Evolutionary conservation across 2,329 filamentous ascomycete genomes (phyloP).

Genomic region (Aspergillus costaricaensis): DNA sequence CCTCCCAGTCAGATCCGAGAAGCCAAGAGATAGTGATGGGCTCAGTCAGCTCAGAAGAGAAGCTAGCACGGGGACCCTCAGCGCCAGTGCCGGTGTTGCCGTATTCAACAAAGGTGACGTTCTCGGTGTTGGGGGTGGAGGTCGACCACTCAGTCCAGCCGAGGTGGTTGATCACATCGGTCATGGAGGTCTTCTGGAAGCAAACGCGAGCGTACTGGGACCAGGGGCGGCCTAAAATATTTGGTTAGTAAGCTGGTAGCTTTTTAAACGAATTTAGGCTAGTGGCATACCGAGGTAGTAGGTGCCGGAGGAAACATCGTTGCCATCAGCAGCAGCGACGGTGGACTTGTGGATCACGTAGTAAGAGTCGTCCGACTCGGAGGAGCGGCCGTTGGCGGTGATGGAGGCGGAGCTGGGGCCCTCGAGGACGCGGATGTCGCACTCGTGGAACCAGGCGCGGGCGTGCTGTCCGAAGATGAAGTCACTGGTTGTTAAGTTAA

Average conservation of each 20-base stretch:
- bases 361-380: slow-evolving; percentile 45
- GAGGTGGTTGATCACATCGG: slow-evolving; percentile 57
- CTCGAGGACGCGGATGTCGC: slow-evolving; percentile 50
- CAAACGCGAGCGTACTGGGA: slow-evolving; percentile 13
- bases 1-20: slow-evolving; percentile 47
- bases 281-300: slow-evolving; percentile 11
- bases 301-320: slow-evolving; percentile 10
- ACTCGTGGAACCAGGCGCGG: slow-evolving; percentile 54
- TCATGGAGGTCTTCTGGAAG: slow-evolving; percentile 13
- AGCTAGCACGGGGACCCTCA: slow-evolving; percentile 55
- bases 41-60: slow-evolving; percentile 44
- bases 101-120: slow-evolving; percentile 62
- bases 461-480: slow-evolving; percentile 61
- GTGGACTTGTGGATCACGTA: slow-evolving; percentile 60
- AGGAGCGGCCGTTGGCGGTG: slow-evolving; percentile 49
- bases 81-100: slow-evolving; percentile 61
- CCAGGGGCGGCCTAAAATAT: slow-evolving; percentile 9
- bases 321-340: slow-evolving; percentile 31
- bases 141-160: slow-evolving; percentile 62
- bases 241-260: background rate
- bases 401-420: slow-evolving; percentile 44
- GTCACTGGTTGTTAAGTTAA: slow-evolving; percentile 36
- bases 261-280: background rate
- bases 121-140: slow-evolving; percentile 51
- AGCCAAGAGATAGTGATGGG: slow-evolving; percentile 49